phyloP scores from a whole-genome alignment of 2,329 filamentous ascomycete species.

The Allantophomopsis lycopodina region DNA sequence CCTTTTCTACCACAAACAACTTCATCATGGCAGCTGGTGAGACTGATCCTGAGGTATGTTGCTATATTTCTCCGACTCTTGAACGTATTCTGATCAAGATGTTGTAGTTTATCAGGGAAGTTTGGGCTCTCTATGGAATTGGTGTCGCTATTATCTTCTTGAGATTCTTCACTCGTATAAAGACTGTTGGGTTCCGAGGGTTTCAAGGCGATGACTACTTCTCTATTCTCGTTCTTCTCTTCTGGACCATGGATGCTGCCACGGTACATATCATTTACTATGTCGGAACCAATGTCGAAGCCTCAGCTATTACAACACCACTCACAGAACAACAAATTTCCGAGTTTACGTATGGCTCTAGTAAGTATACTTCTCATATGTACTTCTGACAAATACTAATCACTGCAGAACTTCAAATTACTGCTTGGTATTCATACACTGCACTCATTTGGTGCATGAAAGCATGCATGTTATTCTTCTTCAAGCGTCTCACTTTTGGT shows the following conservation, averaged over 20 bases:
- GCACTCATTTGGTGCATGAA: conserved; percentile 22
- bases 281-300: conserved; percentile 6
- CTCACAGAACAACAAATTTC: conserved; percentile 1
- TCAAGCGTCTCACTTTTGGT: conserved; percentile 19
- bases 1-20: too few relatives aligned
- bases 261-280: conserved; percentile 5
- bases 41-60: too few relatives aligned
- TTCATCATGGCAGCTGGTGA: too few relatives aligned
- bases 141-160: conserved; percentile 15
- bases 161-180: conserved; percentile 23
- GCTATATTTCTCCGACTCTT: too few relatives aligned
- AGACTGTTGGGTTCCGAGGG: conserved; percentile 13
- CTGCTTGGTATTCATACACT: conserved; percentile 25
- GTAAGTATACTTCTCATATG: too few relatives aligned
- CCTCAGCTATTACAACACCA: neutral
- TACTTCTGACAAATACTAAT: too few relatives aligned
- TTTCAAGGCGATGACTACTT: conserved; percentile 8
- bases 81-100: neutral
- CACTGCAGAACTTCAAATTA: conserved; percentile 8
- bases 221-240: conserved; percentile 3
- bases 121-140: conserved; percentile 15
- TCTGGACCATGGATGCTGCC: conserved; percentile 5
- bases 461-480: conserved; percentile 17
- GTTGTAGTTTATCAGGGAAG: conserved; percentile 15
- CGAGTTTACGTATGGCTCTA: too few relatives aligned